phyloP scores from a whole-genome alignment of 306 rosid species.

The Glycine soja region DNA sequence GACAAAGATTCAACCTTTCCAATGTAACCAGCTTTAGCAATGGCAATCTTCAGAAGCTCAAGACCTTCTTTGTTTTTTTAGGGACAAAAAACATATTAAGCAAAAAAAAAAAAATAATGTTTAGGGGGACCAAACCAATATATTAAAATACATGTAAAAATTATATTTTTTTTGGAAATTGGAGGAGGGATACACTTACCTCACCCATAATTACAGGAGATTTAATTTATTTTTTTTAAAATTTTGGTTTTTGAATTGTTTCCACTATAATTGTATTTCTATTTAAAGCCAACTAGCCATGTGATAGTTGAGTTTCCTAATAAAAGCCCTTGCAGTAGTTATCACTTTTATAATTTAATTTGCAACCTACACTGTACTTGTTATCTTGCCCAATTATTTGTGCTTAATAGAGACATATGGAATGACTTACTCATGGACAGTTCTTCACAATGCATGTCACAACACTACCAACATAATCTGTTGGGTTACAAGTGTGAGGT shows the following conservation, averaged over 20 bases:
- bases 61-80: slow-evolving; percentile 93
- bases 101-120: neutral
- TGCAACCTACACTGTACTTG: slow-evolving; percentile 19
- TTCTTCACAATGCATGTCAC: slow-evolving; percentile 92
- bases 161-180: neutral
- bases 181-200: neutral
- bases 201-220: neutral
- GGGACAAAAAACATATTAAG: neutral
- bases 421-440: slow-evolving; percentile 76
- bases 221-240: neutral
- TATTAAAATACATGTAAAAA: neutral
- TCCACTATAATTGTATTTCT: slow-evolving; percentile 11
- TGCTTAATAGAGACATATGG: slow-evolving; percentile 23
- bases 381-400: slow-evolving; percentile 32
- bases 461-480: slow-evolving; percentile 89
- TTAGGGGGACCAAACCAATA: neutral
- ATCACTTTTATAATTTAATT: slow-evolving; percentile 28
- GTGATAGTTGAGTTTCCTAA: slow-evolving; percentile 16
- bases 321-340: slow-evolving; percentile 16
- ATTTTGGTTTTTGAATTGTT: slow-evolving; percentile 3
- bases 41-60: slow-evolving; percentile 93
- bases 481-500: too few species aligned
- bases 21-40: slow-evolving; percentile 96
- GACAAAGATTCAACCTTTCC: slow-evolving; percentile 62
- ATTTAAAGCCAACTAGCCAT: slow-evolving; percentile 20